Conservation (phyloP, 2,329 filamentous ascomycete genomes). For the Nemania serpens region DNA sequence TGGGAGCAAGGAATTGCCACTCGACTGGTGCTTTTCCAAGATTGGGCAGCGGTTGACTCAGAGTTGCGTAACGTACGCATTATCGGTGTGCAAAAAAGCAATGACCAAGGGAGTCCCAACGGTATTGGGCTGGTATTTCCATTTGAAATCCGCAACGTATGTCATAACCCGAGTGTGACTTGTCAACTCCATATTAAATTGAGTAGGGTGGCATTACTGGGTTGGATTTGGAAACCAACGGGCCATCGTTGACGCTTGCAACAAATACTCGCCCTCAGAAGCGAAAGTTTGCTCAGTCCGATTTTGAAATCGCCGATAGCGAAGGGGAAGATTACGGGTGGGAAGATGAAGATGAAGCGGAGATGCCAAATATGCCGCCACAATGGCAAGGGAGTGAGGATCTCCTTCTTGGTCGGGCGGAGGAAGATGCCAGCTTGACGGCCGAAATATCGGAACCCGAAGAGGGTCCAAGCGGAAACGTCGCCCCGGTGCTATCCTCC, state of each 20-base stretch:
- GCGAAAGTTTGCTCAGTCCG: slow-evolving; percentile 66
- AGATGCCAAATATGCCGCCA: slow-evolving; percentile 63
- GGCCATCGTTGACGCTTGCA: slow-evolving; percentile 41
- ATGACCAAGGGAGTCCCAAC: slow-evolving; percentile 53
- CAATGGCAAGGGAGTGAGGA: slow-evolving; percentile 73
- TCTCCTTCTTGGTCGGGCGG: slow-evolving; percentile 55
- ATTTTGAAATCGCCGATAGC: slow-evolving; percentile 64
- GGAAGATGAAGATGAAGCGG: slow-evolving; percentile 68
- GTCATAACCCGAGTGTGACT: slow-evolving; percentile 29
- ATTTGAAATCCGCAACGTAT: slow-evolving; percentile 55
- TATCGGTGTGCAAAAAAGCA: slow-evolving; percentile 67
- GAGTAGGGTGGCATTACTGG: slow-evolving; percentile 48
- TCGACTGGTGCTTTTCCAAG: slow-evolving; percentile 77
- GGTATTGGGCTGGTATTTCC: slow-evolving; percentile 52
- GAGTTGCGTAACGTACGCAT: slow-evolving; percentile 58
- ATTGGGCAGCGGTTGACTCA: slow-evolving; percentile 64
- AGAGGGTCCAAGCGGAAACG: slow-evolving; percentile 11
- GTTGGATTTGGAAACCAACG: slow-evolving; percentile 48
- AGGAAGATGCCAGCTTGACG: slow-evolving; percentile 48
- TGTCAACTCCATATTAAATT: slow-evolving; percentile 25
- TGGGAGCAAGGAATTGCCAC: slow-evolving; percentile 82
- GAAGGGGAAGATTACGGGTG: slow-evolving; percentile 75
- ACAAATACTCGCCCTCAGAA: slow-evolving; percentile 54
- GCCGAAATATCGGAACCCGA: slow-evolving; percentile 36
- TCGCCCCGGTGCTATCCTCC: not conserved